Base-by-base conservation (phyloP, 1,284 basidiomycete genomes). In the Ustilago esculenta region DNA sequence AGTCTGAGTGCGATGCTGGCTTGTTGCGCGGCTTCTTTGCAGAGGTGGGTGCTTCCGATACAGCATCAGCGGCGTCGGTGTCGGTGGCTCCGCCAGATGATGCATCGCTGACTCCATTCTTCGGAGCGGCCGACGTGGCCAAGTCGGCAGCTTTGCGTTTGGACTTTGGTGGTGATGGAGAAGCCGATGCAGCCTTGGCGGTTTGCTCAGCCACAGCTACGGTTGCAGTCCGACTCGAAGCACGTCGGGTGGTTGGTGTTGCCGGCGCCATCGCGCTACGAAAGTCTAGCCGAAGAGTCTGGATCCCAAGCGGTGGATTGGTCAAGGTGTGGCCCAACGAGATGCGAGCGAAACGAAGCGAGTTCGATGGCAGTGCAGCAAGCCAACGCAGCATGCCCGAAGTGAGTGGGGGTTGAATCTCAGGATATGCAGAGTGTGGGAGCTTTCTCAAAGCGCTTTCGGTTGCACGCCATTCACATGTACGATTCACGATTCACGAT, bases 1-100 rank as follows among this genome's bases (percentile, higher is more conserved):
- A 68, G 39, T 61, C 57, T 9, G 65, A 60, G 17, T 60, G 51
- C n/a, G 64, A 25, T 4, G 52, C 52, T 4, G 55, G 37, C 25
- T 67, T 67, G 21, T 67, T 67, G 33, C 64, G 64, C n/a, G 57
- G 21, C 40, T 67, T 67, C 12, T 60, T 67, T 25, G 50, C 41
- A 3, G 49, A 41, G 17, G 49, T 41, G 10, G 49, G 5, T 32
- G 53, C 37, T 17, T 27, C 27, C 27, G n/a, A n/a, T n/a, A n/a
- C 25, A 29, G 32, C 20, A 9, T 11, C 18, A 10, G 14, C 24
- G 6, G 40, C 34, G 9, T 41, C 42, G 1, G 15, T 30, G 1
- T 35, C 24, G 0, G n/a, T n/a, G 15, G 29, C 29, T 1, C 7
- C 11, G n/a, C 41, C 30, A 11, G 10, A 9, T 4, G 56, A 24